Evolutionary conservation across 2,329 filamentous ascomycete genomes (phyloP).

Genomic region (Neonectria coccinea): DNA sequence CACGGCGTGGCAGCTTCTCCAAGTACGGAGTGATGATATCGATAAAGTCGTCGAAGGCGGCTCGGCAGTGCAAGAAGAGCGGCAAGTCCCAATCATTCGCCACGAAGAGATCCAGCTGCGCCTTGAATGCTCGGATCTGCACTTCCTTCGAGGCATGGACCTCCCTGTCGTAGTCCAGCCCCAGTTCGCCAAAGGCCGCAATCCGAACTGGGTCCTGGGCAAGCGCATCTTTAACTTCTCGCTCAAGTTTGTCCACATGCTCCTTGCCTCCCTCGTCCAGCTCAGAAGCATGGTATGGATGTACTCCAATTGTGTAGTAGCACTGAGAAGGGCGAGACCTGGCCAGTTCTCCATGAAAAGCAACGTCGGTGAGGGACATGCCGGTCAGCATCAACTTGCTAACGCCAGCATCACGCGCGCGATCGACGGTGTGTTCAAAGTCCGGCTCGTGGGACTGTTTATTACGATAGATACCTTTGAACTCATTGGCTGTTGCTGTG

Average conservation of each 20-base stretch:
- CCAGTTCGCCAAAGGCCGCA: constrained; percentile 62
- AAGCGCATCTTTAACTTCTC: constrained; percentile 42
- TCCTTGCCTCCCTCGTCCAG: constrained; percentile 49
- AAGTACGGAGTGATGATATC: constrained; percentile 55
- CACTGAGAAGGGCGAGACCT: constrained; percentile 49
- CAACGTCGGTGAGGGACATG: constrained; percentile 50
- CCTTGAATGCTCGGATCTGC: constrained; percentile 41
- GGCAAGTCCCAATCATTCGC: constrained; percentile 42
- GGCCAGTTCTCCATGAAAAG: constrained; percentile 46
- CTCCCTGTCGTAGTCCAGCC: constrained; percentile 62
- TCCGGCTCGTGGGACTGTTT: constrained; percentile 62
- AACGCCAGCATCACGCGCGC: constrained; percentile 56
- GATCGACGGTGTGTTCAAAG: constrained; percentile 55
- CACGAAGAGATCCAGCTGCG: constrained; percentile 44
- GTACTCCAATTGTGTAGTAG: constrained; percentile 61
- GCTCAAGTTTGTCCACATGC: constrained; percentile 40
- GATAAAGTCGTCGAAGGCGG: constrained; percentile 45
- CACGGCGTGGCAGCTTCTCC: constrained; percentile 39
- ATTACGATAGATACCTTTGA: constrained; percentile 62
- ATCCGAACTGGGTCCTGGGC: constrained; percentile 47
- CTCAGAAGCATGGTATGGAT: constrained; percentile 62
- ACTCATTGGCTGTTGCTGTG: constrained; percentile 57
- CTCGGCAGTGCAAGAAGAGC: constrained; percentile 44
- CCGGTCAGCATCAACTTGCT: constrained; percentile 56
- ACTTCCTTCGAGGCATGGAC: constrained; percentile 54